phyloP scores from a whole-genome alignment of 768 basidiomycete species.

The Phallus indusiatus region DNA sequence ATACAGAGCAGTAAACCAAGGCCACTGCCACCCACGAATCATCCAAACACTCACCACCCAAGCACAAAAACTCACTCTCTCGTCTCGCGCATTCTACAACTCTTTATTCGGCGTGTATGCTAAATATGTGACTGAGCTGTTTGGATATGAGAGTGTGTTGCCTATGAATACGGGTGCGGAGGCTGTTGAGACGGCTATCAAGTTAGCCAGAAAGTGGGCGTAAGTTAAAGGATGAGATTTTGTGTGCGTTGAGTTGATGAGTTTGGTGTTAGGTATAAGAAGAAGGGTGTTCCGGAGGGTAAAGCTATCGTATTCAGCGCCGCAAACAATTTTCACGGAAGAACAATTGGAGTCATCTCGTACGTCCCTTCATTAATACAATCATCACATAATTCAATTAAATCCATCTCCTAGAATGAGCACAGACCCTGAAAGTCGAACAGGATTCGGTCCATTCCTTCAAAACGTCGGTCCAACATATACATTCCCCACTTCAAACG shows the following conservation, averaged over 20 bases:
- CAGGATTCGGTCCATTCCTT: constrained; percentile 88
- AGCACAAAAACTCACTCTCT: constrained; percentile 83
- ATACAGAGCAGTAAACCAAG: constrained; percentile 80
- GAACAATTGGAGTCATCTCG: constrained; percentile 85
- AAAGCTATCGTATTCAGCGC: constrained; percentile 81
- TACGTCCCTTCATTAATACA: constrained; percentile 20
- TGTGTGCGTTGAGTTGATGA: no score
- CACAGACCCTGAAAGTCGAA: constrained; percentile 84
- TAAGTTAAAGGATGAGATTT: neutral
- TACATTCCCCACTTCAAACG: no score
- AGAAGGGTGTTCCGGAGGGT: constrained; percentile 73
- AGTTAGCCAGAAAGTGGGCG: constrained; percentile 95
- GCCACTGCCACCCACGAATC: constrained; percentile 89
- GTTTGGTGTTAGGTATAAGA: constrained; percentile 61
- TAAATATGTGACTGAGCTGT: constrained; percentile 69
- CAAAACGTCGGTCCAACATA: constrained; percentile 75
- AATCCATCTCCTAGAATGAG: constrained; percentile 74
- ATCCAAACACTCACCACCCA: constrained; percentile 74
- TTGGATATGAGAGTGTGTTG: constrained; percentile 90
- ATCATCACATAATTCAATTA: no score
- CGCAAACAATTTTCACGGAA: constrained; percentile 91
- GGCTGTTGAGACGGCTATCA: constrained; percentile 95
- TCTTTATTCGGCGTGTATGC: constrained; percentile 87
- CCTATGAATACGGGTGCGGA: constrained; percentile 99
- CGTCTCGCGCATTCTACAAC: constrained; percentile 95